phyloP scores from a whole-genome alignment of 345 rosid species.

The Boechera stricta region DNA sequence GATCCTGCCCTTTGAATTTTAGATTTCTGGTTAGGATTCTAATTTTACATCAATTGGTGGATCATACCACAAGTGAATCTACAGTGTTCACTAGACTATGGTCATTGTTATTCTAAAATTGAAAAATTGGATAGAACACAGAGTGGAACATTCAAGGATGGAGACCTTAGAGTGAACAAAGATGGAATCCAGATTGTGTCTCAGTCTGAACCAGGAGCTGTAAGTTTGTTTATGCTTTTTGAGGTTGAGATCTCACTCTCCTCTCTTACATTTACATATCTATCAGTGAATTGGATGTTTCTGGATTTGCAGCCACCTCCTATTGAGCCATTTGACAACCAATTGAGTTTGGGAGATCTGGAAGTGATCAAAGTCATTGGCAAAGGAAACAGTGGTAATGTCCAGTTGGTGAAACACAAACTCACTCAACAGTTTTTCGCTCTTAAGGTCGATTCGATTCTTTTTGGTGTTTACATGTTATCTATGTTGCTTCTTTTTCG shows the following conservation, averaged over 20 bases:
- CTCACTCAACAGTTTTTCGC: constrained; percentile 92
- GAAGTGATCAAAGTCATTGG: constrained; percentile 91
- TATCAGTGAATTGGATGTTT: background rate
- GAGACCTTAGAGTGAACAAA: constrained; percentile 88
- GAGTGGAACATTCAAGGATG: constrained; percentile 90
- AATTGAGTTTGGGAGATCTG: constrained; percentile 69
- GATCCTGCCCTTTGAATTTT: background rate
- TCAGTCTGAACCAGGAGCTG: constrained; percentile 60
- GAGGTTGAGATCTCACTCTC: constrained; percentile 19
- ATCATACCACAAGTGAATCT: background rate
- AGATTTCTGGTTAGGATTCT: constrained; percentile 2
- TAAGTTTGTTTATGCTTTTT: constrained; percentile 41
- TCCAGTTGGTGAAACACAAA: constrained; percentile 95
- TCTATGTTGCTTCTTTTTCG: background rate
- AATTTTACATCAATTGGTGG: constrained; percentile 3
- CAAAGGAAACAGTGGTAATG: constrained; percentile 89
- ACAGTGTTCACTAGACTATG: background rate
- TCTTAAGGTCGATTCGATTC: constrained; percentile 60
- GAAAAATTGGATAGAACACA: constrained; percentile 55
- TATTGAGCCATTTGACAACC: constrained; percentile 68
- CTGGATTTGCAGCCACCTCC: constrained; percentile 65
- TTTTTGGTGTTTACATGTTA: background rate
- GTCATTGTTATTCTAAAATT: constrained; percentile 20
- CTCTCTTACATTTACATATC: background rate
- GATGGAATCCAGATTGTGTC: constrained; percentile 85